Percentiles rank a stretch among this genome's conserved stretches.
phyloP scores from a whole-genome alignment of 2,329 filamentous ascomycete genomes.

The Trichoderma endophyticum region DNA sequence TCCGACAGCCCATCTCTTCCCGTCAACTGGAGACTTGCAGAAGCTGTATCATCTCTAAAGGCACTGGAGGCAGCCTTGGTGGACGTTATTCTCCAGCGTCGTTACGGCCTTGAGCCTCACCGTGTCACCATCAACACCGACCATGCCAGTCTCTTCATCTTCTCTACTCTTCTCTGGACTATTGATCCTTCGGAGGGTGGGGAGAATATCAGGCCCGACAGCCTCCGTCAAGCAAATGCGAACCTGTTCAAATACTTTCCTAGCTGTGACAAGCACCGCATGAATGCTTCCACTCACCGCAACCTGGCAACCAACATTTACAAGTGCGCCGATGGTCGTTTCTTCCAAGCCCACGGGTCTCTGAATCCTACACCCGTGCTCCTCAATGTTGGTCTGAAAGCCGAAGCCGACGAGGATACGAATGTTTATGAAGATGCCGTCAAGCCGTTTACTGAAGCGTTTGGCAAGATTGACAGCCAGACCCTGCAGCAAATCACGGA shows the following conservation, averaged over 20 bases:
- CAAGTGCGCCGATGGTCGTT: constrained; percentile 22
- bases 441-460: constrained; percentile 16
- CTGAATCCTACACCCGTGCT: constrained; percentile 23
- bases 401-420: constrained; percentile 18
- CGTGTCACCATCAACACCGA: constrained; percentile 46
- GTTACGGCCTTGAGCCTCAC: constrained; percentile 40
- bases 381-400: constrained; percentile 19
- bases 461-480: constrained; percentile 18
- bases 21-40: constrained; percentile 56
- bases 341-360: constrained; percentile 26
- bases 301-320: constrained; percentile 27
- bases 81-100: constrained; percentile 42
- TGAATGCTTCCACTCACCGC: constrained; percentile 20
- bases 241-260: constrained; percentile 1
- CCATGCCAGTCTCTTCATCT: constrained; percentile 16
- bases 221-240: background rate
- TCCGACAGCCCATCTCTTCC: constrained; percentile 34
- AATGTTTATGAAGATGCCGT: constrained; percentile 19
- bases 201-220: background rate
- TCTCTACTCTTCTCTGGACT: constrained; percentile 13
- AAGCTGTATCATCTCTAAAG: constrained; percentile 49
- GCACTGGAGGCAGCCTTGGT: constrained; percentile 47
- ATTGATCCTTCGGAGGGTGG: constrained; percentile 8
- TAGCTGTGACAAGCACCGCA: constrained; percentile 4
- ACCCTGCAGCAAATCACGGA: constrained; percentile 23